phyloP scores from a whole-genome alignment of 2,329 filamentous ascomycete species.

The Trichoderma harzianum region DNA sequence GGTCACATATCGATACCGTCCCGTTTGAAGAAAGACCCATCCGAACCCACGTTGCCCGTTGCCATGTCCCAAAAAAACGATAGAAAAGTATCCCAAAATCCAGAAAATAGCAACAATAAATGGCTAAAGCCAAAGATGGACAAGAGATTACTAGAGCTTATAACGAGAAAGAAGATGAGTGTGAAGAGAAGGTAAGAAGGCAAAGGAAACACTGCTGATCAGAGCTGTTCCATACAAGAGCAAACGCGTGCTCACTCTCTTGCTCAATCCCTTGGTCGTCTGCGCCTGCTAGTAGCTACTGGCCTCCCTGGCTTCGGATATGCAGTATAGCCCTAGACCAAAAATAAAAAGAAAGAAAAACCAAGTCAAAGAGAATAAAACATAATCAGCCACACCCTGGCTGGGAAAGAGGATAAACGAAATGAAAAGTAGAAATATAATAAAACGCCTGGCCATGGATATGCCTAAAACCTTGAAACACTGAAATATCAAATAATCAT shows the following conservation, averaged over 20 bases:
- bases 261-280: background rate
- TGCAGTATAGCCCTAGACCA: background rate
- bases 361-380: background rate
- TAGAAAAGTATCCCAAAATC: background rate
- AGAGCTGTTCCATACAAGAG: background rate
- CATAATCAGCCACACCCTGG: background rate
- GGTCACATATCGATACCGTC: background rate
- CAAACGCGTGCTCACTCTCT: background rate
- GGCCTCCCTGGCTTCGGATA: background rate
- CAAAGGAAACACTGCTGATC: background rate
- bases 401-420: background rate
- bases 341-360: background rate
- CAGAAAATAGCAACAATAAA: background rate
- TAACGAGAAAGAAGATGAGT: background rate
- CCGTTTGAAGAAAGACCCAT: background rate
- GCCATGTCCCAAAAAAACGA: background rate
- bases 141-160: background rate
- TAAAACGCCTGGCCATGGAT: constrained; percentile 15
- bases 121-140: background rate
- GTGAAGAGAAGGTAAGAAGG: background rate
- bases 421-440: background rate
- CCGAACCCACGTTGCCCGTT: background rate
- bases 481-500: constrained; percentile 25
- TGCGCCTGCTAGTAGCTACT: background rate
- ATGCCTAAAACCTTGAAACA: constrained; percentile 15